Percentiles rank a stretch among this genome's conserved stretches.
Conservation (phyloP, 768 basidiomycete species). For the Calocybe gangraenosa region DNA sequence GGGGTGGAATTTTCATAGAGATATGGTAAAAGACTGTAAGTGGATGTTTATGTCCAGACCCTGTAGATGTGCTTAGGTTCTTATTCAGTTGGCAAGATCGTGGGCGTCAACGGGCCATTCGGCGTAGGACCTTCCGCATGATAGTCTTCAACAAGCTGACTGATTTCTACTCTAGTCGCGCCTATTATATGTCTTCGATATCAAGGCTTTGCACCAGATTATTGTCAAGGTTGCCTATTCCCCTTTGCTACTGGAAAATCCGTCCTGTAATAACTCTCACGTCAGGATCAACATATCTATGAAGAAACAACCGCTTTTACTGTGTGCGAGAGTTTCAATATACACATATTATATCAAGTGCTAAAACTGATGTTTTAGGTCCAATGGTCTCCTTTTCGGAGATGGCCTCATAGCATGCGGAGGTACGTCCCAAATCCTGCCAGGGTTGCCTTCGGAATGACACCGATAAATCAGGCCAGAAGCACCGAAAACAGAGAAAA, state of each 20-base stretch:
- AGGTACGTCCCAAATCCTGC: not conserved
- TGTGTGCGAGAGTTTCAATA: conserved; percentile 13
- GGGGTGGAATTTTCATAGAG: conserved; percentile 13
- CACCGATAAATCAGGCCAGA: conserved; percentile 10
- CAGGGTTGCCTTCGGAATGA: no score
- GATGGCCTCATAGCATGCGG: conserved; percentile 5
- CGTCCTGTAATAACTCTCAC: not conserved
- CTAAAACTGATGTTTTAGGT: not conserved
- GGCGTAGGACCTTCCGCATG: conserved; percentile 1
- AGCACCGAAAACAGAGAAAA: conserved; percentile 26
- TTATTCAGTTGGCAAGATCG: conserved; percentile 14
- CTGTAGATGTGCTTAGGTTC: no score
- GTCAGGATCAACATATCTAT: conserved; percentile 22
- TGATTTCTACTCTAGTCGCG: conserved; percentile 1
- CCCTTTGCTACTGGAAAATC: no score
- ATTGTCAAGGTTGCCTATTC: conserved; percentile 24
- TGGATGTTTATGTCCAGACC: no score
- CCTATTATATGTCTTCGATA: conserved; percentile 31
- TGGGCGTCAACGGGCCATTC: conserved; percentile 10
- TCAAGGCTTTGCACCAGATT: conserved; percentile 31
- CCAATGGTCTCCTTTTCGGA: conserved; percentile 4
- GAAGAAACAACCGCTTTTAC: conserved; percentile 34
- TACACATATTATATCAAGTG: not conserved
- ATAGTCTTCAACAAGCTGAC: not conserved
- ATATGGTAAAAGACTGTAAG: conserved; percentile 11